Base-by-base conservation (phyloP, 225 moss, liverwort and hornwort species). In the Thuidium tamariscinum region DNA sequence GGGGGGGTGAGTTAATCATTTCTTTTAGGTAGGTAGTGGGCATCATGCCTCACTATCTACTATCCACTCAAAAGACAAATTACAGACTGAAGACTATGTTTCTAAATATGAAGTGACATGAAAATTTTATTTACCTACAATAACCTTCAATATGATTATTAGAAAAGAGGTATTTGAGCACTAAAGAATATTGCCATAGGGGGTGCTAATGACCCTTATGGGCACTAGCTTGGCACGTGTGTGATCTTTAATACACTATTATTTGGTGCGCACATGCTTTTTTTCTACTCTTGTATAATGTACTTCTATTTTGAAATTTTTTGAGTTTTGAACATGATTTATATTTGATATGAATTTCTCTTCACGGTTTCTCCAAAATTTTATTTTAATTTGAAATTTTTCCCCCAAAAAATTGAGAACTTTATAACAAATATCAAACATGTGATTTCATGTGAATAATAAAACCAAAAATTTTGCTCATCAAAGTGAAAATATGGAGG, bases 391-490 rank as follows among this genome's bases (percentile, higher is more conserved):
- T 71, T 72, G 1, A 18, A 46, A 7, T 30, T 48, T 7, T 72
- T 0, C 3, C 0, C 0, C 0, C 0, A 3, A 46, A 16, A 16
- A 5, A 3, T 27, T 17, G 0, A 72, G 27, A 18, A 18, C 1
- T 72, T 18, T 2, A 3, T 46, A 5, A 10, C 5, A 16, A 44
- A 10, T 44, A 29, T 10, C 6, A 44, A 10, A 32, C 19, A 48
- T 11, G 4, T 11, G 4, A 46, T 46, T 30, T 49, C 20, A 32
- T 49, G 0, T 49, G 3, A 30, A 29, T 3, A 71, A 48, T 18
- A 32, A 30, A 72, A 73, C 2, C 46, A 48, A 48, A 32, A 18
- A 32, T 7, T 48, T 48, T 4, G 11, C 11, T 30, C 1, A 48
- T 4, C 19, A 32, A 19, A 18, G 4, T 11, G 1, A 17, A 42